These are phyloP conservation scores for Rhododendron kiyosumense DNA, from an alignment of 148 eudicot genomes.

Conservation along the genomic window DNA sequence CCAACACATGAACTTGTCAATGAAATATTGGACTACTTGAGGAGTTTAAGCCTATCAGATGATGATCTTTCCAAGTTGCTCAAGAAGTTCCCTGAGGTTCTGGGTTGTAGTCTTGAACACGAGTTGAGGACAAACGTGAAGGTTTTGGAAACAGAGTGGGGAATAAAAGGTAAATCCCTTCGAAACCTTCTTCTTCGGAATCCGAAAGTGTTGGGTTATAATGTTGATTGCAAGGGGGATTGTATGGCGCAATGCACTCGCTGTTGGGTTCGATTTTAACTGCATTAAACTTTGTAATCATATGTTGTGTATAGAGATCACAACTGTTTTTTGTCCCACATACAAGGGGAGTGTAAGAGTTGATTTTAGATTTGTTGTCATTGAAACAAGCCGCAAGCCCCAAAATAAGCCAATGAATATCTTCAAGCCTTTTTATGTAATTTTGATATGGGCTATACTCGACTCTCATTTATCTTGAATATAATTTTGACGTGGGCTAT, in stretches of 20 bases:
- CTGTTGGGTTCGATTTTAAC: slow-evolving; percentile 93
- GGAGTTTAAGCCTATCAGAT: slow-evolving; percentile 67
- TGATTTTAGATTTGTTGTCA: background rate
- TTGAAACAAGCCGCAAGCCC: background rate
- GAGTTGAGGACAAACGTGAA: slow-evolving; percentile 69
- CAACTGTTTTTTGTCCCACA: background rate
- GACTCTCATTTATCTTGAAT: too few species aligned
- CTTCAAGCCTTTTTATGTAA: background rate
- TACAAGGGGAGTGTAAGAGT: background rate
- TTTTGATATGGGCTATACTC: background rate
- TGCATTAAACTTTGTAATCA: background rate
- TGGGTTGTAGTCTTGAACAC: slow-evolving; percentile 78
- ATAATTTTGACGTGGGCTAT: background rate
- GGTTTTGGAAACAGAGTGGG: slow-evolving; percentile 67
- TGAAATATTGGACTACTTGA: slow-evolving; percentile 55
- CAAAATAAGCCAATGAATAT: background rate
- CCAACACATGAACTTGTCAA: slow-evolving; percentile 51
- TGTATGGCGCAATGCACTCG: slow-evolving; percentile 96
- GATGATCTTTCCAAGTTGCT: slow-evolving; percentile 73
- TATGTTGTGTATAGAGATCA: background rate
- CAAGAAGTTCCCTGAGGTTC: slow-evolving; percentile 94
- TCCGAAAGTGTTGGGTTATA: slow-evolving; percentile 82
- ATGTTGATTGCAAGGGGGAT: slow-evolving; percentile 95
- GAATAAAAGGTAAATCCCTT: slow-evolving; percentile 74
- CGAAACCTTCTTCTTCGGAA: slow-evolving; percentile 74